Evolutionary conservation across 176 grass and related monocot genomes (phyloP), one percentile per base, ranked within the genome.

Genomic region (Rhipidocladum racemiflorum): DNA sequence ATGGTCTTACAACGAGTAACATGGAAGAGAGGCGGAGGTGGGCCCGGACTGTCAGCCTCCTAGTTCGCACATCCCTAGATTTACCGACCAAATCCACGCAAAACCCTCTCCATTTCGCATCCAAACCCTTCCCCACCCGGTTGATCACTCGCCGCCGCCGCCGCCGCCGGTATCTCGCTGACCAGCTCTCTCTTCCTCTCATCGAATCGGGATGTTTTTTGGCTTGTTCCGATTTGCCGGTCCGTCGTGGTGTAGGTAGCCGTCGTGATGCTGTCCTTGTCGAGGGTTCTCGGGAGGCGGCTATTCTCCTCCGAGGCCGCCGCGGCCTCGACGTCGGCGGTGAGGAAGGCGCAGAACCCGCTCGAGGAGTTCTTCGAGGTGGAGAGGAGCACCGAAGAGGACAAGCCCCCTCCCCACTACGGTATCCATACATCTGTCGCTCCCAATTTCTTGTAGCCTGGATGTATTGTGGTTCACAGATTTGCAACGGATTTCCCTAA

Each of bases 331-430:
- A 55, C 87, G 2, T 70, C 72, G 10, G 82, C 73, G 17, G 82
- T 68, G 28, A 82, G 76, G 83, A 89, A 83, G 75, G 82, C 91
- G 44, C 85, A 87, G 53, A 98, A 98, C 73, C 89, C 92, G 5
- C 92, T 98, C 12, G 90, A 98, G 86, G 92, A 98, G 68, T 92
- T 98, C 59, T 98, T 98, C 63, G 92, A 98, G 87, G 86, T 93
- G 38, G 90, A 98, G 38, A 70, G 96, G 78, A 95, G 45, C 65
- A 82, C 87, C 28, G 86, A 91, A 49, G 96, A 98, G 1, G 89
- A 93, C 30, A 90, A 95, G 68, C 83, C 88, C 57, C 82, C 76
- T 70, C 84, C 94, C 61, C 72, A 86, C 84, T 98, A 93, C 59
- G 96, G 92, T 98, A 91, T 27, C 1, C 39, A 34, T 11, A 27